Evolutionary conservation across 1,139 yeast species (phyloP).

Genomic region (Magnusiomyces ingens): DNA sequence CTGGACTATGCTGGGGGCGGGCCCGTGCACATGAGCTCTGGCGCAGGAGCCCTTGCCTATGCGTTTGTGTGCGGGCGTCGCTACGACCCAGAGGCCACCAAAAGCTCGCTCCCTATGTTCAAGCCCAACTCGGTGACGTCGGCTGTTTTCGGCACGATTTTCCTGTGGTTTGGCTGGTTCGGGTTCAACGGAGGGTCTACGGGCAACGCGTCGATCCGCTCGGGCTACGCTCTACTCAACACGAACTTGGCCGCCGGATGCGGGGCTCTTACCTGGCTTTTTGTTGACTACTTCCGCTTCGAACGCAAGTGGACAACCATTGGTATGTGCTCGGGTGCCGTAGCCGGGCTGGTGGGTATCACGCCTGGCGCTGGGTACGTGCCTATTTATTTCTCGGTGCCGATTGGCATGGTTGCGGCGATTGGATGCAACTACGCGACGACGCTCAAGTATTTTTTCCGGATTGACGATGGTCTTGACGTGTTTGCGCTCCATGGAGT

Average conservation of each 20-base stretch:
- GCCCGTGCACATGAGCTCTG: conserved; percentile 92
- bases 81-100: conserved; percentile 55
- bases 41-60: conserved; percentile 90
- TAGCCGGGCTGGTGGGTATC: conserved; percentile 91
- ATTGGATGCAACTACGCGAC: conserved; percentile 77
- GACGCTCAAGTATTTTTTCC: conserved; percentile 63
- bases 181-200: conserved; percentile 98
- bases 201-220: conserved; percentile 83
- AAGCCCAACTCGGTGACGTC: conserved; percentile 88
- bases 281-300: conserved; percentile 80
- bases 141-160: conserved; percentile 87
- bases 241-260: conserved; percentile 88
- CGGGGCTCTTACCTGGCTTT: conserved; percentile 93
- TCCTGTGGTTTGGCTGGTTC: conserved; percentile 98
- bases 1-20: conserved; percentile 98
- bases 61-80: conserved; percentile 89
- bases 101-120: conserved; percentile 69
- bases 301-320: conserved; percentile 93
- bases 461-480: conserved; percentile 92
- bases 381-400: conserved; percentile 80
- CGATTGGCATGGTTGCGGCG: conserved; percentile 78
- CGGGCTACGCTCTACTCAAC: conserved; percentile 88
- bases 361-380: conserved; percentile 98
- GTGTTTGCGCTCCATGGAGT: conserved; percentile 91
- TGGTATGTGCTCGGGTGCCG: conserved; percentile 88